Evolutionary conservation across 257 asterid genomes (phyloP).

Genomic region (Verbena officinalis): DNA sequence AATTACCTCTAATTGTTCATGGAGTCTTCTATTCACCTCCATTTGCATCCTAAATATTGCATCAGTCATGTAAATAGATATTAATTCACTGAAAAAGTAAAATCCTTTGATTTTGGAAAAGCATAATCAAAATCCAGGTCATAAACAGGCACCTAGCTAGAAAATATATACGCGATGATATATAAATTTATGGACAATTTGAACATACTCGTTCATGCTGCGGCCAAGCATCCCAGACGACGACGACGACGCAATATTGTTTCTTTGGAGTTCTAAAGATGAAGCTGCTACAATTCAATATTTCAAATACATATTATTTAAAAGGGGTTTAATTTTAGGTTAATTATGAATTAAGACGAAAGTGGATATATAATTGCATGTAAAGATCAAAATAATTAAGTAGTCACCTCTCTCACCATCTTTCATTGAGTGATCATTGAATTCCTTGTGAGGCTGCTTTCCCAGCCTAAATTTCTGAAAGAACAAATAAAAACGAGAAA

Average conservation of each 20-base stretch:
- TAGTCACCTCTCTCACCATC: slow-evolving; percentile 54
- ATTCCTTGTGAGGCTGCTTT: slow-evolving; percentile 84
- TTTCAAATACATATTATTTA: neutral
- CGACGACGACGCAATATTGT: slow-evolving; percentile 54
- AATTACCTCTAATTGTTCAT: slow-evolving; percentile 34
- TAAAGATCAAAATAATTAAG: neutral
- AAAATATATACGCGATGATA: too few species aligned
- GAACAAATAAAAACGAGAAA: neutral
- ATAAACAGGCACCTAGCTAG: too few species aligned
- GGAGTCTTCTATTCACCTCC: slow-evolving; percentile 39
- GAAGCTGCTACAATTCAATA: slow-evolving; percentile 45
- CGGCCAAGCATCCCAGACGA: slow-evolving; percentile 71
- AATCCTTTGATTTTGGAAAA: neutral
- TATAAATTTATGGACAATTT: neutral
- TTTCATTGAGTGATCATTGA: slow-evolving; percentile 69
- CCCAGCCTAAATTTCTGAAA: slow-evolving; percentile 76
- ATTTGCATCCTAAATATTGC: slow-evolving; percentile 43
- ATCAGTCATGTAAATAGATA: slow-evolving; percentile 40
- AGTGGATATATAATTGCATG: neutral
- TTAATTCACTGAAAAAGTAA: slow-evolving; percentile 31
- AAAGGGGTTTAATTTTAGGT: too few species aligned
- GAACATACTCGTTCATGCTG: slow-evolving; percentile 73
- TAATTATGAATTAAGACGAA: neutral
- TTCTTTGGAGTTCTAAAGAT: slow-evolving; percentile 63
- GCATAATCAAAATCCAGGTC: neutral